Evolutionary conservation across 345 rosid species (phyloP), one percentile per base, ranked within the genome.

Genomic region (Hypericum perforatum): DNA sequence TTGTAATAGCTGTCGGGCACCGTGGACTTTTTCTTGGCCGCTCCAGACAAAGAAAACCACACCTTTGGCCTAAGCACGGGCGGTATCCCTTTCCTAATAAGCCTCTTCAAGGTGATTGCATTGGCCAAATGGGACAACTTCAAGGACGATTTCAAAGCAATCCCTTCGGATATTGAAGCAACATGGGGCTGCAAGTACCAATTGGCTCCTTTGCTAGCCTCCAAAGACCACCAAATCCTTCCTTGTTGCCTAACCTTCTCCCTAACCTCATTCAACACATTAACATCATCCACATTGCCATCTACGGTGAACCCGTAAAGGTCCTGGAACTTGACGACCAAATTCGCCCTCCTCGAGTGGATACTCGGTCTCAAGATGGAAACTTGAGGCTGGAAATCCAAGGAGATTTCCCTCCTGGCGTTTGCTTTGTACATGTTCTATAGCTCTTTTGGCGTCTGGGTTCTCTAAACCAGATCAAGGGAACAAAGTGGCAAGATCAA

Each of bases 141-240:
- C 12, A 94, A 81, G 16, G 99, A 94, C 0, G 97, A 76, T 63
- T 89, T 94, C 59, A 86, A 70, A 8, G 76, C 86, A 71, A 89
- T 77, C n/a, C 95, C 95, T 58, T 78, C 85, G 0, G 73, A 57
- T 45, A 78, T 58, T 11, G 79, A 72, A 32, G 86, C 67, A 64
- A 83, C 62, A 56, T 82, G 84, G 0, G 91, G 97, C 66, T 78
- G 92, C 71, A 89, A 73, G 70, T 94, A 94, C 99, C 99, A 94
- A 68, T 94, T 94, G 15, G 97, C 94, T 16, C 99, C 99, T 71
- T 94, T 94, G 80, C 89, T 94, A 32, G 99, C 97, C 77, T 94
- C 99, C 10, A 94, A 61, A 9, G 85, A 82, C 99, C 99, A 94
- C 99, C 99, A 94, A 37, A 94, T 94, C 10, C 95, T 71, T 46